phyloP scores from a whole-genome alignment of 768 basidiomycete genomes.

The Suillus subluteus region DNA sequence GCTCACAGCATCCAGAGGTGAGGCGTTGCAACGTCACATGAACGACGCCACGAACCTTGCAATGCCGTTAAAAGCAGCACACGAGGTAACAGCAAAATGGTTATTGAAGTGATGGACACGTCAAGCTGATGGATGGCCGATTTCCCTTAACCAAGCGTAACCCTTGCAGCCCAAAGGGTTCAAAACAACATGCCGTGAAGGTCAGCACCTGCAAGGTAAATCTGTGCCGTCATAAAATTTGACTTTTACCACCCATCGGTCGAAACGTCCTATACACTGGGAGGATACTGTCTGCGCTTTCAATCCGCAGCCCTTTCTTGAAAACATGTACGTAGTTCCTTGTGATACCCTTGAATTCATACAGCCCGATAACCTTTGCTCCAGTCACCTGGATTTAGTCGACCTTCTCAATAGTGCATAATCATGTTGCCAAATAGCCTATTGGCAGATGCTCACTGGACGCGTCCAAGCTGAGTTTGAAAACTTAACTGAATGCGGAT shows the following conservation, averaged over 20 bases:
- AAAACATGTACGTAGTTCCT: background rate
- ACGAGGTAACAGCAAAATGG: background rate
- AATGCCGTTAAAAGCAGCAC: constrained; percentile 4
- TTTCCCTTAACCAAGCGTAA: background rate
- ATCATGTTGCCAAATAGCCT: background rate
- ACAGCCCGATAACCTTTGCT: background rate
- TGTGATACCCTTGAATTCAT: background rate
- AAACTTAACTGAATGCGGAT: too few species aligned
- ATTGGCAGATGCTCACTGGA: background rate
- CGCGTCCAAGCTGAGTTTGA: too few species aligned
- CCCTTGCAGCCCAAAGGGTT: background rate
- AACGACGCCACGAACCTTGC: background rate
- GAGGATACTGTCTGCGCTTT: background rate
- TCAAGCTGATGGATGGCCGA: background rate
- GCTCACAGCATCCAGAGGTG: background rate
- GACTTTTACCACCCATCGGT: background rate
- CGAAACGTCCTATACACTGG: background rate
- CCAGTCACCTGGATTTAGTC: background rate
- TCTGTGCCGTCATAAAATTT: background rate
- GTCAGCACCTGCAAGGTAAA: background rate
- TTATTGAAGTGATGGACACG: constrained; percentile 7
- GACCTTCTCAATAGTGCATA: background rate
- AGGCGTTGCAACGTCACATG: constrained; percentile 4
- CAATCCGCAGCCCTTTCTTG: background rate
- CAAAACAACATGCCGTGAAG: background rate